These are phyloP conservation scores for Raphanus raphanistrum DNA, from an alignment of 345 rosid species.

Conservation along the genomic window DNA sequence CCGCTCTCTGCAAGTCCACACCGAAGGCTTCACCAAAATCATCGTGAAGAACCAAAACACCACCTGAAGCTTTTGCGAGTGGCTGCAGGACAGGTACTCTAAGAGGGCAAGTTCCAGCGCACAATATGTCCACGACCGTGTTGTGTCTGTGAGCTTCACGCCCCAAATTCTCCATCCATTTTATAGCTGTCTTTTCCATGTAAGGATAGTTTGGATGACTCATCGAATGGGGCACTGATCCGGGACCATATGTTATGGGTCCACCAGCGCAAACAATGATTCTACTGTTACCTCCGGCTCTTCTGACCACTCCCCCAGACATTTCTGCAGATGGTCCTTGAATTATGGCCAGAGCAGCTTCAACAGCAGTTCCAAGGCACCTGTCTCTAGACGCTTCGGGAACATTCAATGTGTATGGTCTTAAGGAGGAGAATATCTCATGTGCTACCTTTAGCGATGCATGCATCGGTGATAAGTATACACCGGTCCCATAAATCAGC, in stretches of 20 bases:
- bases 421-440: constrained; percentile 82
- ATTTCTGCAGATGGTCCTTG: constrained; percentile 93
- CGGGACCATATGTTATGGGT: constrained; percentile 90
- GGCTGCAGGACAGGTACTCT: constrained; percentile 88
- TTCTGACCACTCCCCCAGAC: constrained; percentile 82
- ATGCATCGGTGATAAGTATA: constrained; percentile 91
- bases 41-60: constrained; percentile 92
- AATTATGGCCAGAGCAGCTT: constrained; percentile 87
- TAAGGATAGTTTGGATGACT: constrained; percentile 84
- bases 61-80: constrained; percentile 92
- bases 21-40: constrained; percentile 99
- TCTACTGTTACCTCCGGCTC: constrained; percentile 87
- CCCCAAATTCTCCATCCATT: constrained; percentile 88
- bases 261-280: constrained; percentile 95
- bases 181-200: constrained; percentile 80
- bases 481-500: constrained; percentile 89
- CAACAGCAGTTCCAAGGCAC: constrained; percentile 86
- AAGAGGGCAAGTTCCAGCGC: constrained; percentile 98
- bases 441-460: constrained; percentile 93
- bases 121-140: constrained; percentile 86
- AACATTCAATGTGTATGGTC: constrained; percentile 69
- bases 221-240: constrained; percentile 83
- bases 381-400: constrained; percentile 92
- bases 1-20: constrained; percentile 92
- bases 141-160: constrained; percentile 68